Evolutionary conservation across 805 yeast genomes (phyloP).

Genomic region (Kazachstania viticola): DNA sequence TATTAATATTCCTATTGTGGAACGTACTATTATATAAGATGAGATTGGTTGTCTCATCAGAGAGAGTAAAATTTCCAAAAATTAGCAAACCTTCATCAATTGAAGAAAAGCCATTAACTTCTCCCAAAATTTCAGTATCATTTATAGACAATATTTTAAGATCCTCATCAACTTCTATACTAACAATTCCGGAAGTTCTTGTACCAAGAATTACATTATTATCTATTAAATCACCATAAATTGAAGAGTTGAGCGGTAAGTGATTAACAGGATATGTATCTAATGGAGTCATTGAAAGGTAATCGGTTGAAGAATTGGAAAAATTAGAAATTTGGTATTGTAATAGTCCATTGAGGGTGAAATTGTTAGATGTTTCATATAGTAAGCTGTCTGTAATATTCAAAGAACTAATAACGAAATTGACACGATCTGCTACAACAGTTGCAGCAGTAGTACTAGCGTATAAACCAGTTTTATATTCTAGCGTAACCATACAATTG

Average conservation of each 20-base stretch:
- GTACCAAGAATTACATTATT: too few species aligned
- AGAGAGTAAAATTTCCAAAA: slow-evolving; percentile 12
- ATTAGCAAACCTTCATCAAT: slow-evolving; percentile 29
- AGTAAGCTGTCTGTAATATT: too few species aligned
- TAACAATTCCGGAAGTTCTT: too few species aligned
- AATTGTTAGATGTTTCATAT: slow-evolving; percentile 11
- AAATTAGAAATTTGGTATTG: slow-evolving; percentile 71
- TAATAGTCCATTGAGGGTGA: slow-evolving; percentile 62
- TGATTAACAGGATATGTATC: slow-evolving; percentile 29
- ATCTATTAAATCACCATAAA: slow-evolving; percentile 14
- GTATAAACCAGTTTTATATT: slow-evolving; percentile 25
- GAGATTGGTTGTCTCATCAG: slow-evolving; percentile 6
- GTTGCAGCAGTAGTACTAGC: slow-evolving; percentile 25
- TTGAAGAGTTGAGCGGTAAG: slow-evolving; percentile 15
- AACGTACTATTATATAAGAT: slow-evolving; percentile 17
- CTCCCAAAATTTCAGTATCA: slow-evolving; percentile 8
- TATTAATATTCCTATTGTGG: slow-evolving; percentile 5
- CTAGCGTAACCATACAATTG: slow-evolving; percentile 35
- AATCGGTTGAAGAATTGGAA: slow-evolving; percentile 27
- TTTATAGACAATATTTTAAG: slow-evolving; percentile 8
- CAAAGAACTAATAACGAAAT: slow-evolving; percentile 36
- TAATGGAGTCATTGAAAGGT: slow-evolving; percentile 40
- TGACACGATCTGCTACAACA: slow-evolving; percentile 60
- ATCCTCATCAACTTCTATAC: slow-evolving; percentile 18
- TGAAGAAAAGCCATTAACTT: slow-evolving; percentile 8